Evolutionary conservation across 2,329 filamentous ascomycete genomes (phyloP), one percentile per base, ranked within the genome.

Genomic region (Colletotrichum sublineola): DNA sequence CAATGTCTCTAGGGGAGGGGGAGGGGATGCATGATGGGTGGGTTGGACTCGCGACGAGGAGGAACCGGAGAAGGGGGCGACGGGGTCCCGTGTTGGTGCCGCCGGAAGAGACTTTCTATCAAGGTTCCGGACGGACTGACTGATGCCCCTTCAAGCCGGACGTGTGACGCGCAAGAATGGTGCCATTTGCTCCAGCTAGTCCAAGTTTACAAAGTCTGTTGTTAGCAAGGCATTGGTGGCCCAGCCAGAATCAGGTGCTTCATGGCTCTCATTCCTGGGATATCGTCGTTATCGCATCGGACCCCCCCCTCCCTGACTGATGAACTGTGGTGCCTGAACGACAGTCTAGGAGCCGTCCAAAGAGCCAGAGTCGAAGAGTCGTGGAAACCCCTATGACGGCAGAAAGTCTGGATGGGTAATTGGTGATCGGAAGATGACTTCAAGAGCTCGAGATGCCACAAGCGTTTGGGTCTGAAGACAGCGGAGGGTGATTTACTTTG

Each of bases 1-100:
- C 74, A 75, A 52, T 75, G 74, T 42, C 42, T 75, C 60, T 75
- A 46, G 63, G 2, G 18, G 24, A 24, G 24, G 24, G 1, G 24
- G 24, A 24, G 24, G 24, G 15, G 56, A 0, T 6, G 24, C 0
- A 2, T 6, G 12, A n/a, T 44, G 15, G 5, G 15, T 20, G 15
- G 4, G 24, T 2, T 3, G 1, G 4, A 4, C 5, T 20, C 36
- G 56, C 12, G 2, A 5, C 8, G 12, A 24, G 14, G 1, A 2
- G 31, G 14, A 44, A 18, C 6, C 42, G 42, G 15, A 44, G 42
- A 20, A 44, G 42, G 15, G 42, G 42, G 6, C 24, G 24, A 48
- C 42, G 58, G 58, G 58, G 42, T 31, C 6, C 38, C 11, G 31
- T 42, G 42, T 18, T 29, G 42, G 15, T 14, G 15, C 24, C 31